These are phyloP conservation scores for Eragrostis nindensis DNA, from an alignment of 176 grass and related monocot genomes.

Conservation along the genomic window DNA sequence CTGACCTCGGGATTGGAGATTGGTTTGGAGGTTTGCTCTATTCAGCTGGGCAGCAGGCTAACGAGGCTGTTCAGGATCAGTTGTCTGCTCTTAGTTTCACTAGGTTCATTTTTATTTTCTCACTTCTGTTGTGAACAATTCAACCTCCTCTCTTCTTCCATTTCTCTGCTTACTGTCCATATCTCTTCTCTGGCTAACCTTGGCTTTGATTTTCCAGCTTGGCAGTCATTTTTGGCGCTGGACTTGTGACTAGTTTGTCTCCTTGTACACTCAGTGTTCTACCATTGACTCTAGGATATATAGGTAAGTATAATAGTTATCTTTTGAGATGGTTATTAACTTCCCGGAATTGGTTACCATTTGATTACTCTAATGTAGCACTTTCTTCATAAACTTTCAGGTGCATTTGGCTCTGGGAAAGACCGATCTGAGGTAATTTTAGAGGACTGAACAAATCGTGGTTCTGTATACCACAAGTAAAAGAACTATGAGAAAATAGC, in stretches of 20 bases:
- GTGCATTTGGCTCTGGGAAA: conserved; percentile 93
- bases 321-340: background rate
- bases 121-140: conserved; percentile 1
- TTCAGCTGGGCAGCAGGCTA: conserved; percentile 93
- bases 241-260: conserved; percentile 94
- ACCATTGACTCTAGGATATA: conserved; percentile 94
- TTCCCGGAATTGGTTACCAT: conserved; percentile 5
- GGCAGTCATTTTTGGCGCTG: conserved; percentile 97
- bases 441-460: conserved; percentile 22
- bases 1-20: conserved; percentile 73
- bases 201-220: conserved; percentile 58
- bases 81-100: conserved; percentile 93
- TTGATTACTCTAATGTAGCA: conserved; percentile 21
- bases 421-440: conserved; percentile 67
- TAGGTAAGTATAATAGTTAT: conserved; percentile 54
- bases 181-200: conserved; percentile 3
- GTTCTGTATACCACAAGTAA: background rate
- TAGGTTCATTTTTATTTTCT: conserved; percentile 60
- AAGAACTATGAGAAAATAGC: conserved; percentile 8
- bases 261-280: conserved; percentile 97
- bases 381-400: conserved; percentile 49
- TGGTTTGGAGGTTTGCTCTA: conserved; percentile 88
- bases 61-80: conserved; percentile 95
- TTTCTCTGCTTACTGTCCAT: conserved; percentile 3
- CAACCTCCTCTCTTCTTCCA: background rate